Evolutionary conservation across 2,329 filamentous ascomycete species (phyloP).

Genomic region (Ophiosphaerella narmari): DNA sequence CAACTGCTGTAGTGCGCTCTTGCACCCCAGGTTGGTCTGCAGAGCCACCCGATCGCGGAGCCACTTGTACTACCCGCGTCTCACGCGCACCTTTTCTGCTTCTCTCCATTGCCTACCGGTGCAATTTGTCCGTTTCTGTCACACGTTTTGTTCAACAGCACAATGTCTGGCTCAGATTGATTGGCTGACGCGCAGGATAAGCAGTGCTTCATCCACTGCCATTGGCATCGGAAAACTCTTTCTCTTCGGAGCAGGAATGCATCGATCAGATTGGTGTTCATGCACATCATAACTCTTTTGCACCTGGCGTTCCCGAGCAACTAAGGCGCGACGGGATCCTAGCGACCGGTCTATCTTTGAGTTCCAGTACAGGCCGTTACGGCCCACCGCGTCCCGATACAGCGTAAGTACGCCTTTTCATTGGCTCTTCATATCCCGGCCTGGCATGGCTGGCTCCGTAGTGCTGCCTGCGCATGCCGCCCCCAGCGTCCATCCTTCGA

Average conservation of each 20-base stretch:
- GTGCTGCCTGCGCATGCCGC: slow-evolving; percentile 44
- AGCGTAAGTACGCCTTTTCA: slow-evolving; percentile 57
- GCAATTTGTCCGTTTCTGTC: slow-evolving; percentile 48
- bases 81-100: slow-evolving; percentile 34
- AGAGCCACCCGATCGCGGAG: slow-evolving; percentile 40
- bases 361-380: slow-evolving; percentile 56
- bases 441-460: slow-evolving; percentile 40
- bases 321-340: slow-evolving; percentile 57
- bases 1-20: slow-evolving; percentile 42
- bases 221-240: slow-evolving; percentile 49
- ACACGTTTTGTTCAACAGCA: slow-evolving; percentile 39
- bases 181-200: slow-evolving; percentile 50
- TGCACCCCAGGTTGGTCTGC: slow-evolving; percentile 29
- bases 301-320: slow-evolving; percentile 52
- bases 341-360: slow-evolving; percentile 52
- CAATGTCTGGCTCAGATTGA: slow-evolving; percentile 32
- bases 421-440: slow-evolving; percentile 43
- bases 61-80: slow-evolving; percentile 39
- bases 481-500: slow-evolving; percentile 43
- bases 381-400: slow-evolving; percentile 58
- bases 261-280: slow-evolving; percentile 51
- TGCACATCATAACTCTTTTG: slow-evolving; percentile 52
- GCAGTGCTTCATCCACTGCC: slow-evolving; percentile 51
- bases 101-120: slow-evolving; percentile 30
- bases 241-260: slow-evolving; percentile 53